These are phyloP conservation scores for Pyrus communis DNA, from an alignment of 306 rosid genomes.

Conservation along the genomic window DNA sequence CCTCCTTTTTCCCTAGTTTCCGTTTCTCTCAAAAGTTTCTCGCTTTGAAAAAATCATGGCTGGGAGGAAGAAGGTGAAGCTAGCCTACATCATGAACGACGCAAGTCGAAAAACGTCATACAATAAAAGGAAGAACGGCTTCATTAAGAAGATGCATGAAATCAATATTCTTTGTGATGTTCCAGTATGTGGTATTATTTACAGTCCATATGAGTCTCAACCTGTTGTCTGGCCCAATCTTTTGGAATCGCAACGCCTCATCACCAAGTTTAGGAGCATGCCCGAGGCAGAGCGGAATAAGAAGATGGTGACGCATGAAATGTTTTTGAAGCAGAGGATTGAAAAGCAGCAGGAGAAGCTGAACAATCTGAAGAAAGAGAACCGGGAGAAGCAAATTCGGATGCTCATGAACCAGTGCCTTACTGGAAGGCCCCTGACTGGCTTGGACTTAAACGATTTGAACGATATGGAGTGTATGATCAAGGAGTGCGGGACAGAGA, in stretches of 20 bases:
- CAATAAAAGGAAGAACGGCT: not conserved
- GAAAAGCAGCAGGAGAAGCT: not conserved
- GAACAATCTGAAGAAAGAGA: not conserved
- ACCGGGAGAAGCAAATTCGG: not conserved
- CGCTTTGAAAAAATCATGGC: not conserved
- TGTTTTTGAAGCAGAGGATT: not conserved
- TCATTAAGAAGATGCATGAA: not conserved
- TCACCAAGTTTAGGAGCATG: no score
- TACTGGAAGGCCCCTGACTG: not conserved
- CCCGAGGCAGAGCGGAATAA: not conserved
- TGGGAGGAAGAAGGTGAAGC: not conserved
- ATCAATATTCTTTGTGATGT: not conserved
- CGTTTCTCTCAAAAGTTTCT: not conserved
- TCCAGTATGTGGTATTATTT: not conserved
- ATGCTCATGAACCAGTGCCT: not conserved
- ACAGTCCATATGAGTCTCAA: not conserved
- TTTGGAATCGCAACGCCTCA: not conserved
- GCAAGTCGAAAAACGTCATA: not conserved
- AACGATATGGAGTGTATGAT: not conserved
- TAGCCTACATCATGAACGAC: not conserved
- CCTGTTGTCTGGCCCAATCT: not conserved
- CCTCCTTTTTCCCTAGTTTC: not conserved
- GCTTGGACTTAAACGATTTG: not conserved
- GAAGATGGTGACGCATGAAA: not conserved
- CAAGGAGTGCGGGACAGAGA: not conserved